Conservation (phyloP, 1,284 basidiomycete genomes). For the Sanguinoderma infundibulare region DNA sequence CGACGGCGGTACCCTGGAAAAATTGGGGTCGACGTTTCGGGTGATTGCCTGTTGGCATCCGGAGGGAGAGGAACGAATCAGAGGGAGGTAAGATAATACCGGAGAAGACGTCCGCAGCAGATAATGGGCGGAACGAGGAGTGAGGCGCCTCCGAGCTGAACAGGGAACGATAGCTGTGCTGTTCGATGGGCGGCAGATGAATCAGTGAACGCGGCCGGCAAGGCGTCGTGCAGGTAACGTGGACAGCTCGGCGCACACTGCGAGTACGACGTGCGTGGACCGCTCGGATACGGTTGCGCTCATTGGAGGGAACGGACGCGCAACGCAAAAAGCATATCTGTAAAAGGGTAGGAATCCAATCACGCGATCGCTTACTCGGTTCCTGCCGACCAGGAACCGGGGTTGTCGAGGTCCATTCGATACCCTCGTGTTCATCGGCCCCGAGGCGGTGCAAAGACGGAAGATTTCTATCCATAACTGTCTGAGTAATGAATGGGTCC, state of each 20-base stretch:
- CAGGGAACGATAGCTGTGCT: not conserved
- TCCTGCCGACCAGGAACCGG: constrained; percentile 21
- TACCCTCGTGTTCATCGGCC: constrained; percentile 7
- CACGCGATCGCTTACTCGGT: constrained; percentile 4
- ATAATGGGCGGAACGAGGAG: constrained; percentile 3
- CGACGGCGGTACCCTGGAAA: constrained; percentile 21
- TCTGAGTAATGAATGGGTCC: not conserved
- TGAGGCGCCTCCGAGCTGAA: not conserved
- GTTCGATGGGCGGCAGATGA: constrained; percentile 1
- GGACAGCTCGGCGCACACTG: not conserved
- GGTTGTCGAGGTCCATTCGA: constrained; percentile 7
- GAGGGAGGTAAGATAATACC: constrained; percentile 7
- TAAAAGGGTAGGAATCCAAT: constrained; percentile 12
- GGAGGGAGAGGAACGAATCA: constrained; percentile 11
- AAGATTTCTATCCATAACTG: not conserved
- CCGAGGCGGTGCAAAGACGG: constrained; percentile 8
- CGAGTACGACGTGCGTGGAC: not conserved
- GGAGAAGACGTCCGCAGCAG: constrained; percentile 3
- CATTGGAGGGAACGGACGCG: constrained; percentile 2
- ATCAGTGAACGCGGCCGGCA: not conserved
- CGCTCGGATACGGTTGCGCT: not conserved
- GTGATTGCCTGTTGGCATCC: constrained; percentile 23
- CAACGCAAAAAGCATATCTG: not conserved
- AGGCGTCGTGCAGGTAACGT: constrained; percentile 16
- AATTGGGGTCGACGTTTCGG: constrained; percentile 14